Percentiles rank a stretch among this genome's conserved stretches.
phyloP scores from a whole-genome alignment of 805 yeast genomes.

The Wickerhamiella alocasiicola region DNA sequence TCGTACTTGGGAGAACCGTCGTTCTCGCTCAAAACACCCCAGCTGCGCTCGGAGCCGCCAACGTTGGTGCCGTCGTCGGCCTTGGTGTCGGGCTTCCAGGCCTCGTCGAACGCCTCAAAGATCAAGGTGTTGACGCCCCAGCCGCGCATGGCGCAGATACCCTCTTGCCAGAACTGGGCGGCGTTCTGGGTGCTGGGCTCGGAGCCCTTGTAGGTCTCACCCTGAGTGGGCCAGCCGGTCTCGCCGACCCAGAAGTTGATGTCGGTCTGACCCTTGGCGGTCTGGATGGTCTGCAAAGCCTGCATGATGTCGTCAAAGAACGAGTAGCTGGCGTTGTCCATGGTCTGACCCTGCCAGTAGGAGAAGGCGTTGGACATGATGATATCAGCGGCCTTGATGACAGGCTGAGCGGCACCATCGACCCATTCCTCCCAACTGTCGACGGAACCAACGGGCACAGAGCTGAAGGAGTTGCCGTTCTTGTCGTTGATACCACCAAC shows the following conservation, averaged over 20 bases:
- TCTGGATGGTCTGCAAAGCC: constrained; percentile 80
- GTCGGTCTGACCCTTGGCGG: constrained; percentile 75
- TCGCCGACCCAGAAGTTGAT: constrained; percentile 92
- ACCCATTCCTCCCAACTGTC: constrained; percentile 93
- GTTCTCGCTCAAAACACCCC: constrained; percentile 66
- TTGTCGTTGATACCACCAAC: constrained; percentile 56
- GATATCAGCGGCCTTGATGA: constrained; percentile 69
- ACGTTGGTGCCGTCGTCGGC: constrained; percentile 63
- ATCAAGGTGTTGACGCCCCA: constrained; percentile 91
- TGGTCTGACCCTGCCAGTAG: constrained; percentile 96
- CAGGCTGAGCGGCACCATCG: constrained; percentile 59
- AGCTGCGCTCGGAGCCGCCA: constrained; percentile 73
- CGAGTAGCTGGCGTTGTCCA: constrained; percentile 71
- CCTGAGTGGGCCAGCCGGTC: constrained; percentile 93
- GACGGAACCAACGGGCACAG: constrained; percentile 76
- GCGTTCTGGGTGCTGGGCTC: constrained; percentile 67
- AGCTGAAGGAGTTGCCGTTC: constrained; percentile 63
- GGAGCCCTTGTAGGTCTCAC: constrained; percentile 56
- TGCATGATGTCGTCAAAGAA: constrained; percentile 97
- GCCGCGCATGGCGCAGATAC: constrained; percentile 83
- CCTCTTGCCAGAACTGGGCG: constrained; percentile 69
- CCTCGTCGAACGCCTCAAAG: constrained; percentile 92
- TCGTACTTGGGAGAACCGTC: constrained; percentile 27
- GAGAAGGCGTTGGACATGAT: constrained; percentile 93
- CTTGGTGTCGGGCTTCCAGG: constrained; percentile 64